Evolutionary conservation across 768 basidiomycete species (phyloP), one percentile per base, ranked within the genome.

Genomic region (Asterophora lycoperdoides): DNA sequence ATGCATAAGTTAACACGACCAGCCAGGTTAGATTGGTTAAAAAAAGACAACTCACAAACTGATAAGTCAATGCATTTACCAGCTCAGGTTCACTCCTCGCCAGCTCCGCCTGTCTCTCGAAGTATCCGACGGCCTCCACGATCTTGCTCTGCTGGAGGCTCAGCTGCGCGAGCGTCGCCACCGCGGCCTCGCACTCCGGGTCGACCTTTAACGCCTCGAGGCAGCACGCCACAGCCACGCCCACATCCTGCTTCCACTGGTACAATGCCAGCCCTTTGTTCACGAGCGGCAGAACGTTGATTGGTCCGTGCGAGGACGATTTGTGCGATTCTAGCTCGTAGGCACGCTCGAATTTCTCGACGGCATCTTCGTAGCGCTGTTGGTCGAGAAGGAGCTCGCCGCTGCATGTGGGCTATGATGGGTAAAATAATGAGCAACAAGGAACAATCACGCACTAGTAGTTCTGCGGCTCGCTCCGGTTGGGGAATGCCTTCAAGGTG

Each of bases 231-330:
- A 95, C 93, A 1, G 93, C 93, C 1, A 78, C 81, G 6, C 72
- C 75, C 49, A 91, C 77, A 62, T 98, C 92, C 62, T 95, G 88
- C 65, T 91, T 89, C 89, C 88, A 93, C 70, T 98, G 96, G 78
- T 85, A 98, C 41, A 97, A 61, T 0, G 93, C 88, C 17, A 98
- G 84, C n/a, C 94, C 93, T 64, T 95, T 96, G 83, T 99, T 99
- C 46, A 98, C 93, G 37, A 95, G 73, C 0, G 95, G 89, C 3
- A 98, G 77, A 18, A 96, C 95, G 64, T 98, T 99, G 44, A 85
- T 61, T 60, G 80, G 60, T 3, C 23, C 23, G 23, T 23, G 23
- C 23, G 23, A 23, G 23, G 23, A 23, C 50, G 72, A 54, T 88
- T 84, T 87, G 35, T 71, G 56, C 60, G 84, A 84, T 67, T 96